A percentile compares a stretch with the other conserved stretches of the same genome.
Evolutionary conservation across 495 filamentous ascomycete species (phyloP).

Genomic region (Gamarada debralockiae): DNA sequence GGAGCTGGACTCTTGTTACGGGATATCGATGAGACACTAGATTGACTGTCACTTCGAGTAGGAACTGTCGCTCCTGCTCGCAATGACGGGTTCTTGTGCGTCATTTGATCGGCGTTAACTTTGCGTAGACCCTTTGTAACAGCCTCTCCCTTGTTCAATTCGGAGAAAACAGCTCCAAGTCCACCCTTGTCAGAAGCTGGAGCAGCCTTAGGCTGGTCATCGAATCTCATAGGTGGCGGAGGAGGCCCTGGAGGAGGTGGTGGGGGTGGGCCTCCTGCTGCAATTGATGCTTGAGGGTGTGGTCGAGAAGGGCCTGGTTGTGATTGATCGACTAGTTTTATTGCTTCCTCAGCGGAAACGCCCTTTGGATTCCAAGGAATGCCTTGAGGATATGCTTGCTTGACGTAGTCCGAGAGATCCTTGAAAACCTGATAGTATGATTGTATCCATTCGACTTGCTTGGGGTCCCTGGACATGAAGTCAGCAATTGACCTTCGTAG

Average conservation of each 20-base stretch:
- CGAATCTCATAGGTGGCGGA: slow-evolving; percentile 50
- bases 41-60: slow-evolving; percentile 49
- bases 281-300: slow-evolving; percentile 20
- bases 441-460: slow-evolving; percentile 81
- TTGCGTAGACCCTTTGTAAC: slow-evolving; percentile 87
- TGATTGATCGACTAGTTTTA: slow-evolving; percentile 49
- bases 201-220: slow-evolving; percentile 39
- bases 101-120: slow-evolving; percentile 92
- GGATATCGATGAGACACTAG: slow-evolving; percentile 33
- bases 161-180: slow-evolving; percentile 80
- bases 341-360: slow-evolving; percentile 66
- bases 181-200: slow-evolving; percentile 42
- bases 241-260: slow-evolving; percentile 79
- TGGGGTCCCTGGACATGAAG: slow-evolving; percentile 52
- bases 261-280: slow-evolving; percentile 40
- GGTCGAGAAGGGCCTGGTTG: slow-evolving; percentile 29
- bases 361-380: slow-evolving; percentile 88
- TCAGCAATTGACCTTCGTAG: slow-evolving; percentile 5
- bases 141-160: slow-evolving; percentile 81
- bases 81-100: slow-evolving; percentile 95
- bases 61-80: slow-evolving; percentile 69
- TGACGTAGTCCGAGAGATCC: slow-evolving; percentile 73
- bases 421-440: slow-evolving; percentile 85
- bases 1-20: slow-evolving; percentile 80
- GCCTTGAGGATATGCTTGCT: slow-evolving; percentile 72